Conservation (phyloP, 495 filamentous ascomycete species). For the Xylaria grammica region DNA sequence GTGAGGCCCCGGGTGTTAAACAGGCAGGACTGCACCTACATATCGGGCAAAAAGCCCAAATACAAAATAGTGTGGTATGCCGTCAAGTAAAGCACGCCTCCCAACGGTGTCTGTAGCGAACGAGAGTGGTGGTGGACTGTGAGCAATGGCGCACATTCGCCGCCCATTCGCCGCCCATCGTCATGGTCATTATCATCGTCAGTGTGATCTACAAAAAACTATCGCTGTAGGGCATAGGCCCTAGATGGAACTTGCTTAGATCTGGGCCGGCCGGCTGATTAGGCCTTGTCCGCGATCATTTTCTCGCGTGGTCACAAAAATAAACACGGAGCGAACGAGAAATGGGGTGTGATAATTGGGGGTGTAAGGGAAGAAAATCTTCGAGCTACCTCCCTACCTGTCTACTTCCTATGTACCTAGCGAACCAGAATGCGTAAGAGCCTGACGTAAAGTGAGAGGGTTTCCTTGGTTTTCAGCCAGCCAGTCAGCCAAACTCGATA, state of each 20-base stretch:
- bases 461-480: neutral
- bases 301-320: slow-evolving; percentile 18
- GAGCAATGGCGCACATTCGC: slow-evolving; percentile 16
- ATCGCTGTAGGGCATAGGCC: neutral
- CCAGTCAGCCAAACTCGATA: slow-evolving; percentile 12
- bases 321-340: slow-evolving; percentile 1
- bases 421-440: neutral
- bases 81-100: neutral
- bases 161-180: neutral
- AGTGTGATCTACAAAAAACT: neutral
- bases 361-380: neutral
- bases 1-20: neutral
- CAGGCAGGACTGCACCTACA: neutral
- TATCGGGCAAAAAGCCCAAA: neutral
- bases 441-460: neutral
- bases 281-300: neutral
- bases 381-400: neutral
- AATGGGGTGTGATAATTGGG: neutral
- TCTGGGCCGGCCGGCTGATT: slow-evolving; percentile 1
- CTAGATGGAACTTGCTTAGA: neutral
- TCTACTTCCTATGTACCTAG: neutral
- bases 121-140: neutral
- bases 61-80: neutral
- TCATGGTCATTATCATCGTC: neutral
- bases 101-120: neutral